Evolutionary conservation across 1,284 basidiomycete species (phyloP), one percentile per base, ranked within the genome.

Genomic region (Tetrapyrgos nigripes): DNA sequence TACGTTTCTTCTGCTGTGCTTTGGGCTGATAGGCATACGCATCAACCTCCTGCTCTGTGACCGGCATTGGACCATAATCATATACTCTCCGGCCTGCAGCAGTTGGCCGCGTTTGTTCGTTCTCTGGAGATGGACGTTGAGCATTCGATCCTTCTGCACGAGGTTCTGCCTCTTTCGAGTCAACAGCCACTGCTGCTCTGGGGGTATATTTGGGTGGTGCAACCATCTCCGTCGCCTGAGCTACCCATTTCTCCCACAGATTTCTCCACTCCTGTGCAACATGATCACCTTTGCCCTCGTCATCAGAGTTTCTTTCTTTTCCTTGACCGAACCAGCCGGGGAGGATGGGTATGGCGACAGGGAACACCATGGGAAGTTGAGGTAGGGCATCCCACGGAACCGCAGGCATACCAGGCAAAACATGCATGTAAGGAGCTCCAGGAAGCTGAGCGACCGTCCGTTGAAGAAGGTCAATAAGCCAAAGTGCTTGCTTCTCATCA

Each of bases 161-260:
- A 29, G 59, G 50, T 28, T 50, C 59, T 50, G 60, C 60, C 35
- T 40, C 11, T 4, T 13, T 10, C 2, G 49, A 29, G 14, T 23
- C 44, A 10, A 47, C 56, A 5, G 50, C 24, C 5, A 31, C 10
- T 17, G 44, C 72, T 44, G 77, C 77, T 55, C 86, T 76, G 2
- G 89, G 88, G 1, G 87, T 89, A 70, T 91, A 91, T 64, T 85
- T 79, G 2, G 89, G 87, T 43, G 89, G 89, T 2, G 89, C 83
- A 57, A 80, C 71, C 51, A 86, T 83, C 48, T 80, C 78, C n/a
- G 71, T 73, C 49, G 79, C 79, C 56, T 80, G 78, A 57, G 83
- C 79, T 44, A 90, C 73, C 87, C 87, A 91, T 71, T 87, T 90
- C 76, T 92, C 91, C 87, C 87, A 89, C 28, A 83, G 79, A 24